Percentiles rank a stretch among this genome's conserved stretches.
Conservation (phyloP, 148 eudicot species). For the Amaranthus hypochondriacus region DNA sequence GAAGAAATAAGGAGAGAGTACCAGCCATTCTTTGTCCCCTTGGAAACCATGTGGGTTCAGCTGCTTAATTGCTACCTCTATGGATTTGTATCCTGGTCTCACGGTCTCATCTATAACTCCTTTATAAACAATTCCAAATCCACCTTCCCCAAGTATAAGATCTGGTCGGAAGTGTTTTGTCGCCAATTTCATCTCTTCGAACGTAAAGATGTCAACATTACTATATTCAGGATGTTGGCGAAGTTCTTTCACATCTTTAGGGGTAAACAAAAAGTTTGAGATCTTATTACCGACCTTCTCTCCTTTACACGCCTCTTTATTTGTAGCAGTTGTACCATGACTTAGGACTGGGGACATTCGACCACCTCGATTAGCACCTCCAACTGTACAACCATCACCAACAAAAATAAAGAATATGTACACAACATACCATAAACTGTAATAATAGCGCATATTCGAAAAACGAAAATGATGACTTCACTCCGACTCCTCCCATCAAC, state of each 20-base stretch:
- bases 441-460: not conserved
- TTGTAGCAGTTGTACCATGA: constrained; percentile 25
- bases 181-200: constrained; percentile 81
- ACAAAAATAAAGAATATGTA: not conserved
- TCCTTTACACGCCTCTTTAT: constrained; percentile 18
- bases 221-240: constrained; percentile 63
- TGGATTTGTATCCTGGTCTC: constrained; percentile 63
- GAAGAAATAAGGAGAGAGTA: constrained; percentile 23
- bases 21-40: constrained; percentile 97
- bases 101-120: constrained; percentile 67
- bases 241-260: constrained; percentile 73
- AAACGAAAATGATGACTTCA: not conserved
- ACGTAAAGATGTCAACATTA: constrained; percentile 75
- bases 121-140: constrained; percentile 85
- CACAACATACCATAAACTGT: not conserved
- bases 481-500: not conserved
- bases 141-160: constrained; percentile 89
- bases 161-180: constrained; percentile 81
- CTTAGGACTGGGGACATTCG: constrained; percentile 16
- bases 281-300: constrained; percentile 33
- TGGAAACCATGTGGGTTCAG: constrained; percentile 82
- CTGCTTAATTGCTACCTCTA: constrained; percentile 81
- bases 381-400: constrained; percentile 24
- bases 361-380: constrained; percentile 23
- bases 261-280: constrained; percentile 39